Base-by-base conservation (phyloP, 1,284 basidiomycete species). In the Grifola frondosa region DNA sequence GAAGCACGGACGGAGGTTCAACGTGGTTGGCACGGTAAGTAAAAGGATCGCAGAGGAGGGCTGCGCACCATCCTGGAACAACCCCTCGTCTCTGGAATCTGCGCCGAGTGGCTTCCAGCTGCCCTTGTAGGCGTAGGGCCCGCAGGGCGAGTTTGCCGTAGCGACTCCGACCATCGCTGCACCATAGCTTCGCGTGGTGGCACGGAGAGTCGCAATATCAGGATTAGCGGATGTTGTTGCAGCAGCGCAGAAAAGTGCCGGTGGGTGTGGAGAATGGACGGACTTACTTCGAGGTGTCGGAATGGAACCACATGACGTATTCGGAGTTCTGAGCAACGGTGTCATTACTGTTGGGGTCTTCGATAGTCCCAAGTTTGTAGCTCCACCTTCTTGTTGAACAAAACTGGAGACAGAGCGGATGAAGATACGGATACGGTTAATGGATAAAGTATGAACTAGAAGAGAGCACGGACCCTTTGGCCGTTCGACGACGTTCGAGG, bases 281-380 rank as follows among this genome's bases (percentile, higher is more conserved):
- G 24, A 67, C 73, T 42, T 52, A 81, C 78, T 80, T 74, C 46
- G 77, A 77, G 24, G 67, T 69, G 56, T 84, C 80, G 13, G 78
- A 80, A 58, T 84, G 80, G 67, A 84, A 84, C 80, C 80, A 84
- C 80, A 84, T 81, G 19, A 82, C 81, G 57, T 81, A 81, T 68
- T 81, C 75, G 7, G 65, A 65, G 49, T 76, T 81, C 79, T 83
- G 46, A 15, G 17, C 21, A 15, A 17, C 23, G 2, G n/a, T 5
- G 24, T 31, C 20, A 37, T 20, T 13, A 29, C 7, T 15, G 3
- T 16, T 26, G 16, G 8, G 35, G 30, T 28, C 13, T 25, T 26
- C 28, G n/a, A 17, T 15, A 31, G 9, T 31, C 3, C 1, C 33
- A 21, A 24, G 28, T 3, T 6, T 17, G 31, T 33, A 4, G 34